Evolutionary conservation across 352 stramenopile species (phyloP), one percentile per base, ranked within the genome.

Genomic region (Globisporangium rhizosaccharum): DNA sequence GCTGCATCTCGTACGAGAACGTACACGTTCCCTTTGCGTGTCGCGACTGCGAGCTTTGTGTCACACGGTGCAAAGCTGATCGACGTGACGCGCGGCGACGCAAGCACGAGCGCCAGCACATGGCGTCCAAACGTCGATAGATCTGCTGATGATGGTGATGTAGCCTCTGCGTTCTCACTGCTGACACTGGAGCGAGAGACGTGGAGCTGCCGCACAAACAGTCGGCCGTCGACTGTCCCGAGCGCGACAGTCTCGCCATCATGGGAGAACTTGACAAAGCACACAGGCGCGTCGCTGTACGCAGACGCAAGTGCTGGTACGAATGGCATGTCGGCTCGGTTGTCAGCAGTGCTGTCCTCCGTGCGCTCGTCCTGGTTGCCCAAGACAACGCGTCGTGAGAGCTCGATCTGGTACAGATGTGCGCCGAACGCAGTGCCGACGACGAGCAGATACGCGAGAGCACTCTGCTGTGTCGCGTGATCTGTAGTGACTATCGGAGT

Each of bases 21-120:
- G 63, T 87, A 87, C 20, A 87, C 68, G 63, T 87, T 85, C 15
- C 81, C 78, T 52, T 88, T 87, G 41, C 71, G 78, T 2, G 81
- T 87, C 11, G 81, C 67, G 0, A 76, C 68, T 1, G 82, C 62
- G 6, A 85, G 61, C 30, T 61, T 63, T 3, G 56, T 58, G 25
- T 53, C 67, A 45, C 56, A 63, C 1, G 59, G 39, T 2, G 76
- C 76, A 46, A 87, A 90, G 51, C 68, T 71, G 39, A 87, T 57
- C 14, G 67, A 73, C 0, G 81, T 90, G 33, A 88, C 61, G 12
- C 81, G 76, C 18, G 81, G 81, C 10, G 81, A 65, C 3, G 60
- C 55, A 2, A 88, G 59, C 18, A 90, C 73, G 41, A 68, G 68
- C 7, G 53, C 66, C 20, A 82, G 47, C 11, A 71, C 63, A 4